These are phyloP conservation scores for Prunus yedoensis DNA, from an alignment of 331 rosid species.

Conservation along the genomic window DNA sequence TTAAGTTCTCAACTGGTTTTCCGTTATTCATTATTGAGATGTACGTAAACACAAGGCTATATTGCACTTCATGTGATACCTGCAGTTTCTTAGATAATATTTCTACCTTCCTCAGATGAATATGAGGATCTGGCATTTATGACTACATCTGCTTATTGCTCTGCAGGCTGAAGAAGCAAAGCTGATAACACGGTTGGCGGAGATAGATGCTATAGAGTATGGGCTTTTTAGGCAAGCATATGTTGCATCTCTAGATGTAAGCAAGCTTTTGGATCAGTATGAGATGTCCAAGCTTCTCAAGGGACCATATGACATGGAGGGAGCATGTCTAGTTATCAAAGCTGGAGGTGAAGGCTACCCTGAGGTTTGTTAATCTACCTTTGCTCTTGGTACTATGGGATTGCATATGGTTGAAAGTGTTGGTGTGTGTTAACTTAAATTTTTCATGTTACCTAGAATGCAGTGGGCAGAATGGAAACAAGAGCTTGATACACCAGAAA, in stretches of 20 bases:
- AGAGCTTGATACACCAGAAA: background rate
- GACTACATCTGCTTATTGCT: background rate
- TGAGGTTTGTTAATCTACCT: conserved; percentile 50
- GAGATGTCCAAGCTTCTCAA: conserved; percentile 83
- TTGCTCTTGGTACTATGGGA: conserved; percentile 24
- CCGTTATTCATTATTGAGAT: background rate
- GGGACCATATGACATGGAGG: conserved; percentile 70
- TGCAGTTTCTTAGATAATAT: background rate
- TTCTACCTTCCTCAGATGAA: background rate
- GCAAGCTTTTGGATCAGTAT: conserved; percentile 65
- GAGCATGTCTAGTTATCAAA: conserved; percentile 67
- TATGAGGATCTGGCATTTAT: conserved; percentile 3
- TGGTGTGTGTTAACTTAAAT: background rate
- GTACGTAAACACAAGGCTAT: background rate
- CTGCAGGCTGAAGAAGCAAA: conserved; percentile 85
- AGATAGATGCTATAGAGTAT: conserved; percentile 61
- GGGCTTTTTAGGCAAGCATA: conserved; percentile 82
- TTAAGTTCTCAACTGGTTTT: background rate
- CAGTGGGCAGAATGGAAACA: background rate
- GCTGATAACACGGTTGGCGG: conserved; percentile 72
- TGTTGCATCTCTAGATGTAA: conserved; percentile 61
- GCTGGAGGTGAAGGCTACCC: conserved; percentile 50
- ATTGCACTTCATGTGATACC: background rate
- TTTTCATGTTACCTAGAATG: background rate
- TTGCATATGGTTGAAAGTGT: conserved; percentile 16